Percentiles rank a stretch among this genome's conserved stretches.
phyloP scores from a whole-genome alignment of 2,329 filamentous ascomycete species.

The Curvularia hawaiiensis region DNA sequence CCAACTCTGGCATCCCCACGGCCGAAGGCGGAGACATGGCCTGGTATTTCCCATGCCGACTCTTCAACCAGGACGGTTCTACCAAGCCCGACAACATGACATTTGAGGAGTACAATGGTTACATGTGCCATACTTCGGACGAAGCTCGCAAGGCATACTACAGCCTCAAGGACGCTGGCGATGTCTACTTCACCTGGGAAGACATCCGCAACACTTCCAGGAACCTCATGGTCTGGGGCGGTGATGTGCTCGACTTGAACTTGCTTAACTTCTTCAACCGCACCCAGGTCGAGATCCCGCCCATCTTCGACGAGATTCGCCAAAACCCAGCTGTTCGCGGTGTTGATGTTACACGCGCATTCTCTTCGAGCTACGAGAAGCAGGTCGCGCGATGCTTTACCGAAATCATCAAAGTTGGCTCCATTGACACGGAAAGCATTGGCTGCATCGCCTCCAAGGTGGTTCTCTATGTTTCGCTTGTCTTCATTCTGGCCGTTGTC shows the following conservation, averaged over 20 bases:
- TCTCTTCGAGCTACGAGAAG: slow-evolving; percentile 80
- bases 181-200: slow-evolving; percentile 96
- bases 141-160: slow-evolving; percentile 77
- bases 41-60: slow-evolving; percentile 95
- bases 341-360: slow-evolving; percentile 85
- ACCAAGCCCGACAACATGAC: slow-evolving; percentile 80
- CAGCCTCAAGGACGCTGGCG: slow-evolving; percentile 69
- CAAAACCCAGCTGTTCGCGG: slow-evolving; percentile 75
- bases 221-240: slow-evolving; percentile 93
- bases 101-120: slow-evolving; percentile 78
- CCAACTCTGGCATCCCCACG: slow-evolving; percentile 78
- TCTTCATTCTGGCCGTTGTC: slow-evolving; percentile 91
- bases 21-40: slow-evolving; percentile 73
- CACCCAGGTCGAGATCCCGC: slow-evolving; percentile 75
- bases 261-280: slow-evolving; percentile 90
- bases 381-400: slow-evolving; percentile 83
- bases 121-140: slow-evolving; percentile 82
- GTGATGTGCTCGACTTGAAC: slow-evolving; percentile 88
- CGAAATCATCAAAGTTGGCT: slow-evolving; percentile 94
- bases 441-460: slow-evolving; percentile 98
- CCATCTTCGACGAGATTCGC: slow-evolving; percentile 79
- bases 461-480: slow-evolving; percentile 90
- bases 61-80: slow-evolving; percentile 94
- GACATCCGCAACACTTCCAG: slow-evolving; percentile 88
- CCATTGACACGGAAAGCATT: slow-evolving; percentile 92